phyloP scores from a whole-genome alignment of 257 asterid species.

The Solanum piurae region DNA sequence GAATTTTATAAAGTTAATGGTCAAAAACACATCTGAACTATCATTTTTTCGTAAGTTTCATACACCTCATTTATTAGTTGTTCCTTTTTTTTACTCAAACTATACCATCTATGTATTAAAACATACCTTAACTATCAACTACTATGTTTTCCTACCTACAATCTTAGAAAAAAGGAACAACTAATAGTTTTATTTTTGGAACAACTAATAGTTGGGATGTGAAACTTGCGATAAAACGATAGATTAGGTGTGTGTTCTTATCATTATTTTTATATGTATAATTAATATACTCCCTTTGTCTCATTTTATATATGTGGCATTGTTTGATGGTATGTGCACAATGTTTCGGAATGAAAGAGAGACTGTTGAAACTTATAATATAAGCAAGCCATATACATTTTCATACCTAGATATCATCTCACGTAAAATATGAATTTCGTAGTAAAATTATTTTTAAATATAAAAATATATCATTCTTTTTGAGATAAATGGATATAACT shows the following conservation, averaged over 20 bases:
- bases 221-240: neutral
- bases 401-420: neutral
- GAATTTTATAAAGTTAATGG: too few species aligned
- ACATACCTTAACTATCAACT: neutral
- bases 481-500: neutral
- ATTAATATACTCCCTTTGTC: neutral
- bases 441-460: neutral
- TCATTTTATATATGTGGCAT: neutral
- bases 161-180: neutral
- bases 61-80: too few species aligned
- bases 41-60: neutral
- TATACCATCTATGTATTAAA: too few species aligned
- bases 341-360: neutral
- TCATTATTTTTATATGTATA: neutral
- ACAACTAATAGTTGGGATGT: too few species aligned
- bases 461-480: neutral
- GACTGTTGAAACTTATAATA: neutral
- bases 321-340: neutral
- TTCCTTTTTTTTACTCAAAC: too few species aligned
- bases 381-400: neutral
- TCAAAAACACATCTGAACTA: too few species aligned
- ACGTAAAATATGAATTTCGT: neutral
- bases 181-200: neutral
- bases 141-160: neutral
- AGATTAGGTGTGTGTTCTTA: too few species aligned